Evolutionary conservation across 2,329 filamentous ascomycete species (phyloP).

Genomic region (Pseudopithomyces chartarum): DNA sequence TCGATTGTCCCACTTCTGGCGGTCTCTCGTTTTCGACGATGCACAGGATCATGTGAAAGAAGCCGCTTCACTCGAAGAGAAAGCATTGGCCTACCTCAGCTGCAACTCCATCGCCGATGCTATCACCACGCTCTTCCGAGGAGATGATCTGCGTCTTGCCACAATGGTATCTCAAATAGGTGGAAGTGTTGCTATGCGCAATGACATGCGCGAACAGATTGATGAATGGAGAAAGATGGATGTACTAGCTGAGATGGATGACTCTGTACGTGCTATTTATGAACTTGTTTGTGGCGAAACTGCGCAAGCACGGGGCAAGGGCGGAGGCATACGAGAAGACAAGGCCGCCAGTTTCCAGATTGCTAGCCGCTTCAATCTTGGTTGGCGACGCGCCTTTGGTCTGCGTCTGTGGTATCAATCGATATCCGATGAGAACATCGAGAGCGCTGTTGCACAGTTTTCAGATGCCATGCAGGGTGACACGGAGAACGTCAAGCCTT

Average conservation of each 20-base stretch:
- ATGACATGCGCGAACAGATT: slow-evolving; percentile 79
- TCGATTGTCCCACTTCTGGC: slow-evolving; percentile 71
- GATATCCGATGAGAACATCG: slow-evolving; percentile 69
- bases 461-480: slow-evolving; percentile 73
- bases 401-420: slow-evolving; percentile 89
- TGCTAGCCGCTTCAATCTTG: slow-evolving; percentile 79
- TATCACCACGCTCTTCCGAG: slow-evolving; percentile 76
- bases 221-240: slow-evolving; percentile 83
- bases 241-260: slow-evolving; percentile 83
- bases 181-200: slow-evolving; percentile 69
- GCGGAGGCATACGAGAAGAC: slow-evolving; percentile 75
- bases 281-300: slow-evolving; percentile 87
- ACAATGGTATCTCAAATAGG: slow-evolving; percentile 84
- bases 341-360: slow-evolving; percentile 80
- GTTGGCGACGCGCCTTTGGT: slow-evolving; percentile 94
- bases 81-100: slow-evolving; percentile 79
- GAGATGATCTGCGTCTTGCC: slow-evolving; percentile 81
- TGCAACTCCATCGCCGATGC: slow-evolving; percentile 81
- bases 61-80: slow-evolving; percentile 74
- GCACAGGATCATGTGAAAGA: slow-evolving; percentile 57
- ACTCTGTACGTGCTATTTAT: slow-evolving; percentile 84
- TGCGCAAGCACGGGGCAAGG: slow-evolving; percentile 80
- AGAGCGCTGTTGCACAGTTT: slow-evolving; percentile 74
- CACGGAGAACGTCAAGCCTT: slow-evolving; percentile 70
- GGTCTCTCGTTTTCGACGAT: slow-evolving; percentile 46